Conservation (phyloP, 148 eudicot species). For the Chenopodium album region DNA sequence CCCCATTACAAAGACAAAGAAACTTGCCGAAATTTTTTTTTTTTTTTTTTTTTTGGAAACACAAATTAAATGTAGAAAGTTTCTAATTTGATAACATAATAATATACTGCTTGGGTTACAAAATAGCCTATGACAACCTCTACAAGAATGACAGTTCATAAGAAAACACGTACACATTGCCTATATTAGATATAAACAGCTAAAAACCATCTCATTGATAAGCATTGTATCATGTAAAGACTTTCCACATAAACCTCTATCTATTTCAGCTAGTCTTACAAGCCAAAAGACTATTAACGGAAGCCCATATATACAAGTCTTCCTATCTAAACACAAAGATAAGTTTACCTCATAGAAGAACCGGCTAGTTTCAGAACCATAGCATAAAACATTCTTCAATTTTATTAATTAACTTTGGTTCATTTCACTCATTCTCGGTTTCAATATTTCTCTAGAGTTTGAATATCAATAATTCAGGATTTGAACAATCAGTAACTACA, state of each 20-base stretch:
- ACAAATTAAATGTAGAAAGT: background rate
- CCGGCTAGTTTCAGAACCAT: background rate
- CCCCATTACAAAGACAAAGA: no score
- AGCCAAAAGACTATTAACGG: background rate
- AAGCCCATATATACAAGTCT: background rate
- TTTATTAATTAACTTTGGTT: background rate
- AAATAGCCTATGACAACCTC: background rate
- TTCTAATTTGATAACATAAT: background rate
- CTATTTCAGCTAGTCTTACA: no score
- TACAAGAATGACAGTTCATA: background rate
- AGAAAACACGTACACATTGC: background rate
- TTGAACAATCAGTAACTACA: background rate
- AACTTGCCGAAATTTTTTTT: no score
- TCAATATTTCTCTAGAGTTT: background rate
- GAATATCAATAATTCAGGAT: background rate
- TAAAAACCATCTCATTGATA: background rate
- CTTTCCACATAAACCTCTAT: no score
- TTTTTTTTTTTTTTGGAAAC: background rate
- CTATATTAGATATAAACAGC: background rate
- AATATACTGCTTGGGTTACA: background rate
- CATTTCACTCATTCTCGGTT: background rate
- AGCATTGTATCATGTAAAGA: background rate
- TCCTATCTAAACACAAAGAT: background rate
- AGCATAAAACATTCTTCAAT: background rate
- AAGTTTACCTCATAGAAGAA: background rate